phyloP scores from a whole-genome alignment of 1,284 basidiomycete genomes.

The Microbotryum scabiosae region DNA sequence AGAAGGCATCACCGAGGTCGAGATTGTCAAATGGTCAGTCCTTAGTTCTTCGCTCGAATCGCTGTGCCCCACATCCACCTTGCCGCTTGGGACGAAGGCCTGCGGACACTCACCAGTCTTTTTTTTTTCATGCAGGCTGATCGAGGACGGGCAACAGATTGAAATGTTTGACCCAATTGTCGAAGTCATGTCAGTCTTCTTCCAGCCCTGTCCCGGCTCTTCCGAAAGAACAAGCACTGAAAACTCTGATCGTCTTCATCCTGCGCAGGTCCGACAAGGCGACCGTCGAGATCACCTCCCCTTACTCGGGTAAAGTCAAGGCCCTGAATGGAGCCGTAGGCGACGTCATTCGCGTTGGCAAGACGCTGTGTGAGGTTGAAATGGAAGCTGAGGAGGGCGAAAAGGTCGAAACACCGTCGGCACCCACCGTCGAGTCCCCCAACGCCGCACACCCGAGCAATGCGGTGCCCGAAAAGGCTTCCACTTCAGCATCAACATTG shows the following conservation, averaged over 20 bases:
- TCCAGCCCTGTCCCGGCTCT: background rate
- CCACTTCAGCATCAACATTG: slow-evolving; percentile 23
- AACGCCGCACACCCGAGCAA: slow-evolving; percentile 1
- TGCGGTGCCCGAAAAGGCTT: slow-evolving; percentile 19
- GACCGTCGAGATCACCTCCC: slow-evolving; percentile 85
- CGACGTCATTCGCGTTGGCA: slow-evolving; percentile 77
- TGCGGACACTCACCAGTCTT: background rate
- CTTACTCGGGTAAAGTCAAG: slow-evolving; percentile 68
- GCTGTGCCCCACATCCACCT: background rate
- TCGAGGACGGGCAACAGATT: slow-evolving; percentile 53
- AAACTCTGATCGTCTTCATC: background rate
- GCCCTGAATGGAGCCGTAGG: slow-evolving; percentile 70
- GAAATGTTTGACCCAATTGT: slow-evolving; percentile 77
- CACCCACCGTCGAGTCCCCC: slow-evolving; percentile 15
- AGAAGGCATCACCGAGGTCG: slow-evolving; percentile 77
- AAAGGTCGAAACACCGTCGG: slow-evolving; percentile 19
- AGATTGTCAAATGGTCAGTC: slow-evolving; percentile 75
- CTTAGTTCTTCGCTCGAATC: background rate
- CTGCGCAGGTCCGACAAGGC: slow-evolving; percentile 65
- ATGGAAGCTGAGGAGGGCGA: slow-evolving; percentile 52
- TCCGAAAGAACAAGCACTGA: background rate
- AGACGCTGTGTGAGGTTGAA: slow-evolving; percentile 72
- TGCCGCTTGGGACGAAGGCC: slow-evolving; percentile 1
- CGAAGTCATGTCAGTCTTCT: slow-evolving; percentile 51
- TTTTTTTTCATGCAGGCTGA: slow-evolving; percentile 6